Conservation (phyloP, 2,329 filamentous ascomycete genomes). For the Akanthomyces muscarius region DNA sequence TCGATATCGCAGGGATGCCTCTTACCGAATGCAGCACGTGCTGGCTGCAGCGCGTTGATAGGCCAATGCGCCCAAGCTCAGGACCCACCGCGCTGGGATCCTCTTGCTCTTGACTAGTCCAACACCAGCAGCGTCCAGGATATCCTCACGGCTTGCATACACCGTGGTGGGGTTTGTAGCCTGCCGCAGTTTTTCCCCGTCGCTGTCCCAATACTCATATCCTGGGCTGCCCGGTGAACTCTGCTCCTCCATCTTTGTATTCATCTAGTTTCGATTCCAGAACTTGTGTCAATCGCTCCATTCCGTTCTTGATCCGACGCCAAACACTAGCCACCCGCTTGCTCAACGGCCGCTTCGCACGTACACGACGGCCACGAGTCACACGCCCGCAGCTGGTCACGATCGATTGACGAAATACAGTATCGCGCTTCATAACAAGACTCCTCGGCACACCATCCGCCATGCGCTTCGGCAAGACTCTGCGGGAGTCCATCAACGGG, state of each 20-base stretch:
- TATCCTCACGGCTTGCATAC: background rate
- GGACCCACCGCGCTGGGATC: background rate
- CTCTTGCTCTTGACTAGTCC: background rate
- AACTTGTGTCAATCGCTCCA: background rate
- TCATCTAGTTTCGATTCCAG: background rate
- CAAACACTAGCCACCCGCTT: background rate
- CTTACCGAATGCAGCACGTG: slow-evolving; percentile 1
- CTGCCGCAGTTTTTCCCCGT: background rate
- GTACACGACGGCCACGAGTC: background rate
- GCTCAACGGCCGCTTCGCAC: background rate
- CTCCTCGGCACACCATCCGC: slow-evolving; percentile 21
- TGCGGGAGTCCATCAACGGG: slow-evolving; percentile 72
- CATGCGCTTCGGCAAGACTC: slow-evolving; percentile 93
- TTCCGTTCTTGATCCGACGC: background rate
- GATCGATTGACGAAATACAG: background rate
- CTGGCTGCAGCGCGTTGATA: background rate
- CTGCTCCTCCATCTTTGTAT: background rate
- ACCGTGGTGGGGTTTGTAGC: slow-evolving; percentile 2
- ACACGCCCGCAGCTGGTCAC: background rate
- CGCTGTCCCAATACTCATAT: background rate
- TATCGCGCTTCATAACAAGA: background rate
- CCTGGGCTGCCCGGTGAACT: background rate
- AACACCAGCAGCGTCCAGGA: slow-evolving; percentile 1
- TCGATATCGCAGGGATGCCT: background rate
- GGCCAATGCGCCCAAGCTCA: background rate